Conservation (phyloP, 805 yeast genomes). For the Saccharomycopsis selenospora region DNA sequence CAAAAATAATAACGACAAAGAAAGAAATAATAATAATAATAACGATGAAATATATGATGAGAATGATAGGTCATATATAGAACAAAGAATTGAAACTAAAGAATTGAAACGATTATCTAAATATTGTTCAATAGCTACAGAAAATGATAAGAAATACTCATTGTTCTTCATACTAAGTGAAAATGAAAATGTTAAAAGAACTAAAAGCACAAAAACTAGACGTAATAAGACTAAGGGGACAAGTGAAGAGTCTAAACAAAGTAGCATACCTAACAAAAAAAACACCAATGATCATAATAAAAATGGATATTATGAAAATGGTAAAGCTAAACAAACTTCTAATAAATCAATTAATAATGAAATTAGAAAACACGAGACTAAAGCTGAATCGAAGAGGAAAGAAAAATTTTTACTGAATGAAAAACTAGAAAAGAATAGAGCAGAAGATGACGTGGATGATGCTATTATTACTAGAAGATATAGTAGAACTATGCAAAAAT, state of each 20-base stretch:
- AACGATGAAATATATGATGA: background rate
- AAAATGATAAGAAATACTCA: background rate
- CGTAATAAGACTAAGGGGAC: background rate
- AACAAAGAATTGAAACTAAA: background rate
- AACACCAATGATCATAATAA: background rate
- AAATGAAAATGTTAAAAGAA: background rate
- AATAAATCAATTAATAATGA: no score
- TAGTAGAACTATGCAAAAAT: no score
- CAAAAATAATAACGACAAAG: background rate
- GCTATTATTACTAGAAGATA: no score
- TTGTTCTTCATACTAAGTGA: background rate
- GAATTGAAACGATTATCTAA: background rate
- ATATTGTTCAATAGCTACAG: background rate
- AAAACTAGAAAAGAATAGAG: no score
- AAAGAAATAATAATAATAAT: background rate
- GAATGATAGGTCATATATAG: no score
- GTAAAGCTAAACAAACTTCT: no score
- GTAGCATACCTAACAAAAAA: background rate
- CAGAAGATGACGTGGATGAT: no score
- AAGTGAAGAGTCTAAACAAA: background rate
- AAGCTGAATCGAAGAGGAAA: no score
- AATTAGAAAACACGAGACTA: no score
- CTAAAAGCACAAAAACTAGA: background rate
- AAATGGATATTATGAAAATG: background rate
- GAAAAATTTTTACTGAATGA: no score